Base-by-base conservation (phyloP, 768 basidiomycete genomes). In the Boletellus sp. region DNA sequence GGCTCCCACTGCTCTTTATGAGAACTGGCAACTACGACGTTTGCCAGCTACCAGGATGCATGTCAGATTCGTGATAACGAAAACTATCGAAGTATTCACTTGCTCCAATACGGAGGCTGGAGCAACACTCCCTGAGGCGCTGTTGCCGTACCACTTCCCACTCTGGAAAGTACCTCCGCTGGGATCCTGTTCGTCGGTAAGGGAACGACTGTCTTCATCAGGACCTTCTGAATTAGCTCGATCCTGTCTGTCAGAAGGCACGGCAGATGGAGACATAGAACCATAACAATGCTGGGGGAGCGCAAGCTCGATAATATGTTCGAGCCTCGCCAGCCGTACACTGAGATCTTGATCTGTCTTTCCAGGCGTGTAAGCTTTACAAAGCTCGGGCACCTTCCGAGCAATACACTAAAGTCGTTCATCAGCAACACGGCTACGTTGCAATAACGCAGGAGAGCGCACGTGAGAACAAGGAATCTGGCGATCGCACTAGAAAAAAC, bases 391-490 rank as follows among this genome's bases (percentile, higher is more conserved):
- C 0, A 93, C 88, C 67, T 90, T 92, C 62, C 90, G 83, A 44
- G 90, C 83, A 54, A 90, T 68, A 56, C 90, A 93, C 85, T 92
- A 57, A 49, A 58, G 31, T 33, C 49, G 51, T 47, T 48, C 56
- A 41, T 60, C 41, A 59, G 38, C 42, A 43, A 56, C 19, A 40
- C 20, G 40, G 33, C 28, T 22, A 45, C 36, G 19, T 49, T 48
- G 53, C 31, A 26, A 50, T 10, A 19, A 22, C 11, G 24, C 33
- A 46, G 31, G 49, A 48, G 24, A 70, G 78, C 66, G 53, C 55
- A 90, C 89, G 79, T 91, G 88, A 49, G 86, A 86, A 64, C 89
- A 91, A 20, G 89, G 89, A 49, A 86, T 70, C 71, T 90, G 88
- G 52, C 90, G 80, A 68, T 93, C 87, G 71, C 90, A 93, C 87